Base-by-base conservation (phyloP, 2,329 filamentous ascomycete genomes). In the Beauveria varroae region DNA sequence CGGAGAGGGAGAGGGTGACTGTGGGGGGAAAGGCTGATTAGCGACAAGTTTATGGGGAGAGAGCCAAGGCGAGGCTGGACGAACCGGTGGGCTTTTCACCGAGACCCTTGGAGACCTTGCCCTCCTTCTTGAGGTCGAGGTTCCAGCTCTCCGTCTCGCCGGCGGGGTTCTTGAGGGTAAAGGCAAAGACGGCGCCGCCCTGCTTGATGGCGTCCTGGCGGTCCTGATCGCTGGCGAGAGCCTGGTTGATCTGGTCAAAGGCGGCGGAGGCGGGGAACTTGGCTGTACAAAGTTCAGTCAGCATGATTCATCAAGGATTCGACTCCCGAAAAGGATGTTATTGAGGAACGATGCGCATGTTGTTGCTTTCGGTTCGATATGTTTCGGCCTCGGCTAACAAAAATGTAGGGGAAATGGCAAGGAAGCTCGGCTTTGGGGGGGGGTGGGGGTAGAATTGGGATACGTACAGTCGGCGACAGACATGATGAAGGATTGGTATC, bases 41-140 rank as follows among this genome's bases (percentile, higher is more conserved):
- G 30, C 30, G 34, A 37, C 14, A 37, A 12, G 34, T 37, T 37
- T 5, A 24, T 10, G n/a, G n/a, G 7, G 18, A 46, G 28, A 14
- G 30, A 43, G 14, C 34, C 53, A 24, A 14, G 3, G 76, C 85
- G 71, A 74, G 96, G 91, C 90, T 72, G 87, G 4, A 76, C 85
- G 71, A 74, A 96, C 91, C 90, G 73, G 87, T 91, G 46, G 93
- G 87, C 80, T 97, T 96, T 67, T 84, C 84, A 68, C 88, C 89
- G 28, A 83, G 73, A 61, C 95, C 95, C 72, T 89, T 88, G 69
- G 84, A 89, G 47, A 96, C 93, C 61, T 83, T 83, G 65, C 95
- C 95, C 64, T 87, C 89, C 71, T 96, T 84, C 83, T 97, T 97
- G 64, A 99, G 86, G 75, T 99, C 95, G 68, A 99, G 90, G 79